phyloP scores from a whole-genome alignment of 2,329 filamentous ascomycete genomes.

The Parafenestella ontariensis region DNA sequence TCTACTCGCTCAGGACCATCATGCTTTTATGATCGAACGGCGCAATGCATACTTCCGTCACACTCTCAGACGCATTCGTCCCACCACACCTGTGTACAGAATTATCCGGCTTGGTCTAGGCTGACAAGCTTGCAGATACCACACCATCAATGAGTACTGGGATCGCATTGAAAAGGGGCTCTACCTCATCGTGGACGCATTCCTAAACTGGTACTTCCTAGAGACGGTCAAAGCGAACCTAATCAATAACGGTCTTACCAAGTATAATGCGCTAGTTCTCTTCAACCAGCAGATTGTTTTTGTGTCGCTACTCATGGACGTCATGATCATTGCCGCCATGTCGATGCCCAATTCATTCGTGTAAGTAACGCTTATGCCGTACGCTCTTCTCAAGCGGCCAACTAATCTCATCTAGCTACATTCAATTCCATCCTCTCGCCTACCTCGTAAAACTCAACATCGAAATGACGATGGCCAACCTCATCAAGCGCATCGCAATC shows the following conservation, averaged over 20 bases:
- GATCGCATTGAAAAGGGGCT: conserved; percentile 49
- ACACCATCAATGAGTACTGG: conserved; percentile 48
- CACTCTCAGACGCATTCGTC: neutral
- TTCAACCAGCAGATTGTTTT: conserved; percentile 61
- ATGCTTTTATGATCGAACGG: neutral
- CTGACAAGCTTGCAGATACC: conserved; percentile 25
- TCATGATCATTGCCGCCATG: conserved; percentile 57
- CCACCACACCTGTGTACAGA: too few species aligned
- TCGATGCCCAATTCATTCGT: conserved; percentile 56
- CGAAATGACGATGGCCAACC: conserved; percentile 61
- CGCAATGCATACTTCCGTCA: neutral
- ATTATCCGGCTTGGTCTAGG: neutral
- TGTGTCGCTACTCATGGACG: conserved; percentile 60
- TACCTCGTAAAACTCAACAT: conserved; percentile 60
- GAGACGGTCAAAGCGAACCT: conserved; percentile 56
- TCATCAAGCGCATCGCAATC: conserved; percentile 52
- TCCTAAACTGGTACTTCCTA: conserved; percentile 51
- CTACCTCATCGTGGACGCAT: conserved; percentile 47
- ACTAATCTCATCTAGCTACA: conserved; percentile 44
- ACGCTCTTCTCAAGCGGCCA: neutral
- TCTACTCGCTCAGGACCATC: neutral
- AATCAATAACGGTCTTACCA: conserved; percentile 57
- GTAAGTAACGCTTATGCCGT: conserved; percentile 29
- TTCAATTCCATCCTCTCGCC: conserved; percentile 59
- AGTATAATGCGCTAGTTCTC: conserved; percentile 58